Evolutionary conservation across 768 basidiomycete species (phyloP).

Genomic region (Cyclocybe aegerita): DNA sequence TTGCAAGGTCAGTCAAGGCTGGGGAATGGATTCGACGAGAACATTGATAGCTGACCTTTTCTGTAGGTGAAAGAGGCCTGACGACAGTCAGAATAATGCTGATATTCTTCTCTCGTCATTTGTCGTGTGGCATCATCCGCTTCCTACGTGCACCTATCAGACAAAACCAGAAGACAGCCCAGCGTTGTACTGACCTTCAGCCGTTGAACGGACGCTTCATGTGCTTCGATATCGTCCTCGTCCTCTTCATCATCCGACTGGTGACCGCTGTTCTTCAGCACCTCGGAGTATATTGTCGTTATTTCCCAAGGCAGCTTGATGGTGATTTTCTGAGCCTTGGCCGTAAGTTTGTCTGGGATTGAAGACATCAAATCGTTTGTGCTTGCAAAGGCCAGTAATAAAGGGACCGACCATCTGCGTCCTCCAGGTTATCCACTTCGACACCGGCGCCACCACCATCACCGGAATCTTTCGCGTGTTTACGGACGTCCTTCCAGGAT

Average conservation of each 20-base stretch:
- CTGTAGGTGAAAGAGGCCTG: constrained; percentile 97
- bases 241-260: constrained; percentile 95
- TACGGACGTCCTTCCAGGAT: constrained; percentile 96
- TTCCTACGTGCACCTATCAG: constrained; percentile 49
- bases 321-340: constrained; percentile 90
- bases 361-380: background rate
- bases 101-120: constrained; percentile 97
- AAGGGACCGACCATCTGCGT: constrained; percentile 67
- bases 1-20: background rate
- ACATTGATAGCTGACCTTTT: constrained; percentile 59
- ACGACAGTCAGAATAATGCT: constrained; percentile 94
- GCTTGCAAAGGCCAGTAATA: background rate
- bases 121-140: constrained; percentile 92
- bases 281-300: constrained; percentile 87
- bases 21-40: background rate
- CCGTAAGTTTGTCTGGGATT: constrained; percentile 63
- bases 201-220: constrained; percentile 89
- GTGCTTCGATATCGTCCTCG: constrained; percentile 93
- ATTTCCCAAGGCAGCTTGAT: constrained; percentile 98
- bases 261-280: constrained; percentile 69
- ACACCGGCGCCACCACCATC: constrained; percentile 79
- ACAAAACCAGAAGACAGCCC: background rate
- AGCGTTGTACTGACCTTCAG: constrained; percentile 51
- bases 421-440: constrained; percentile 82
- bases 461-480: constrained; percentile 89